Evolutionary conservation across 2,329 filamentous ascomycete genomes (phyloP).

Genomic region (Fusarium tanahbumbuense): DNA sequence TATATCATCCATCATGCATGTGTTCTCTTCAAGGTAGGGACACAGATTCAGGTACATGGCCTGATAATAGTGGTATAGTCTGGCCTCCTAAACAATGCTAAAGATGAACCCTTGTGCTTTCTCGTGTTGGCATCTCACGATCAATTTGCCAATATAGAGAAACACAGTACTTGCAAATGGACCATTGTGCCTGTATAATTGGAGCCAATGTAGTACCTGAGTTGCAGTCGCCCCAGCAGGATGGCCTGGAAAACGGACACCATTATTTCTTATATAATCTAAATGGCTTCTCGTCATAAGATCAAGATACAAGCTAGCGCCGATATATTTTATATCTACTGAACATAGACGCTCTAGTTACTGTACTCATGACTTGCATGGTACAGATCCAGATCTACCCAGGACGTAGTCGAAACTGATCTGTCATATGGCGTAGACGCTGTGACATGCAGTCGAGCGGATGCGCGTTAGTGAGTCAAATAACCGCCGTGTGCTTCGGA

Average conservation of each 20-base stretch:
- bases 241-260: background rate
- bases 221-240: background rate
- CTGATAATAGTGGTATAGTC: background rate
- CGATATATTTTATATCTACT: background rate
- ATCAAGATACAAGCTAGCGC: background rate
- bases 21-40: background rate
- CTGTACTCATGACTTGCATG: background rate
- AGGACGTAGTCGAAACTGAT: background rate
- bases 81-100: background rate
- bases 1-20: background rate
- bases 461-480: background rate
- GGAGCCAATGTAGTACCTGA: background rate
- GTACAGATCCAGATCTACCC: background rate
- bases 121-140: background rate
- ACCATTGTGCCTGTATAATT: background rate
- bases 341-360: background rate
- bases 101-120: background rate
- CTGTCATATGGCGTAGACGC: background rate
- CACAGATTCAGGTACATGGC: background rate
- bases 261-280: background rate
- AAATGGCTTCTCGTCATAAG: background rate
- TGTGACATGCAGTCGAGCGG: constrained; percentile 1
- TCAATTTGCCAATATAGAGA: background rate
- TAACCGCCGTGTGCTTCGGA: background rate
- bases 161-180: background rate